Conservation (phyloP, 306 rosid species). For the Gillenia trifoliata region DNA sequence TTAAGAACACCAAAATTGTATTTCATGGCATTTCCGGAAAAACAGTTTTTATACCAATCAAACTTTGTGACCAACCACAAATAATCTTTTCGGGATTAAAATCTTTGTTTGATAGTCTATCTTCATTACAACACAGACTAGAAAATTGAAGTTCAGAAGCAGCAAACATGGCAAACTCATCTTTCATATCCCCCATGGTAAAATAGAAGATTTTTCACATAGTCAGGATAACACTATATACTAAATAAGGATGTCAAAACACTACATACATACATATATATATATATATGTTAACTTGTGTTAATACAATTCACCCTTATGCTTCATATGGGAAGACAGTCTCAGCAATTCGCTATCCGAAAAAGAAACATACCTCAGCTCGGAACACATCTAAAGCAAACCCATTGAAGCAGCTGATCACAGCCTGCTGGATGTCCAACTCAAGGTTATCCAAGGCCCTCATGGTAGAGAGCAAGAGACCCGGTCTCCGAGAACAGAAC, state of each 20-base stretch:
- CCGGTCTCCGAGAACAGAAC: conserved; percentile 84
- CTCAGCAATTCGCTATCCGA: background rate
- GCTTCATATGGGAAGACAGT: background rate
- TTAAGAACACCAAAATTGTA: background rate
- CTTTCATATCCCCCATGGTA: background rate
- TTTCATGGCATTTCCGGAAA: background rate
- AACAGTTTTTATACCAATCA: background rate
- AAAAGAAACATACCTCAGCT: conserved; percentile 64
- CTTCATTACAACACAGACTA: background rate
- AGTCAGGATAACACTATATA: background rate
- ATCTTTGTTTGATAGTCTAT: background rate
- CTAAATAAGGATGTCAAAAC: background rate
- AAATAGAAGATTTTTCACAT: conserved; percentile 8
- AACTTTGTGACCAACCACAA: background rate
- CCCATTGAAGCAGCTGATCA: conserved; percentile 91
- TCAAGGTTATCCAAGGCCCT: conserved; percentile 83
- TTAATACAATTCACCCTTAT: background rate
- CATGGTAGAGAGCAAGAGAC: conserved; percentile 81
- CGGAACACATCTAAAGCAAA: conserved; percentile 89
- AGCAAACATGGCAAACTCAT: conserved; percentile 4
- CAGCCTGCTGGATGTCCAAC: conserved; percentile 92
- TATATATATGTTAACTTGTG: background rate
- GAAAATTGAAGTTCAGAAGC: background rate
- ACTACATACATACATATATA: background rate
- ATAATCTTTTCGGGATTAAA: background rate